Conservation (phyloP, 1,139 yeast genomes). For the Nakaseomyces glabratus region DNA sequence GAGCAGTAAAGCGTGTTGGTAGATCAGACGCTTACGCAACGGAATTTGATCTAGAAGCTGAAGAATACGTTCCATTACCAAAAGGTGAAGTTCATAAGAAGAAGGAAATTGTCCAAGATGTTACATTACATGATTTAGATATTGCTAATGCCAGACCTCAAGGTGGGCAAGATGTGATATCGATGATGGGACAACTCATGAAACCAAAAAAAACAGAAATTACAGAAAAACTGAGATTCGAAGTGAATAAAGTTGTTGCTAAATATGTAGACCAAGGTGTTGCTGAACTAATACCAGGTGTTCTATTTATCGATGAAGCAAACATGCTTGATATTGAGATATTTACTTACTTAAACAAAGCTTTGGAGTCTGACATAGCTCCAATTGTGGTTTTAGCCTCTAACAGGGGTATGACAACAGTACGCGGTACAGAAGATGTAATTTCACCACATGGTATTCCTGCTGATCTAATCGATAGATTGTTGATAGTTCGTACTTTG, state of each 20-base stretch:
- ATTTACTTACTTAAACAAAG: constrained; percentile 88
- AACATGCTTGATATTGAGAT: constrained; percentile 96
- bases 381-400: constrained; percentile 94
- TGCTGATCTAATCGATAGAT: constrained; percentile 83
- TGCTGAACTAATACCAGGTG: constrained; percentile 97
- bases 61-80: constrained; percentile 96
- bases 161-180: constrained; percentile 96
- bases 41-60: constrained; percentile 95
- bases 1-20: constrained; percentile 95
- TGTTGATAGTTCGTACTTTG: constrained; percentile 82
- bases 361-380: constrained; percentile 83
- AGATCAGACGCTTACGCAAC: constrained; percentile 98
- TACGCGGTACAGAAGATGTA: constrained; percentile 84
- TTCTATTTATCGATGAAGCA: constrained; percentile 91
- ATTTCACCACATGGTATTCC: constrained; percentile 96
- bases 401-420: constrained; percentile 85
- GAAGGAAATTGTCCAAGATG: constrained; percentile 96
- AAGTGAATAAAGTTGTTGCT: constrained; percentile 91
- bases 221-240: constrained; percentile 87
- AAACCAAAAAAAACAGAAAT: constrained; percentile 98
- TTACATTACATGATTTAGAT: constrained; percentile 90
- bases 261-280: constrained; percentile 96
- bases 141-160: constrained; percentile 96
- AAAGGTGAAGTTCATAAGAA: constrained; percentile 98
- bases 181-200: constrained; percentile 97